Evolutionary conservation across 495 filamentous ascomycete species (phyloP).

Genomic region (Tuber melanosporum): DNA sequence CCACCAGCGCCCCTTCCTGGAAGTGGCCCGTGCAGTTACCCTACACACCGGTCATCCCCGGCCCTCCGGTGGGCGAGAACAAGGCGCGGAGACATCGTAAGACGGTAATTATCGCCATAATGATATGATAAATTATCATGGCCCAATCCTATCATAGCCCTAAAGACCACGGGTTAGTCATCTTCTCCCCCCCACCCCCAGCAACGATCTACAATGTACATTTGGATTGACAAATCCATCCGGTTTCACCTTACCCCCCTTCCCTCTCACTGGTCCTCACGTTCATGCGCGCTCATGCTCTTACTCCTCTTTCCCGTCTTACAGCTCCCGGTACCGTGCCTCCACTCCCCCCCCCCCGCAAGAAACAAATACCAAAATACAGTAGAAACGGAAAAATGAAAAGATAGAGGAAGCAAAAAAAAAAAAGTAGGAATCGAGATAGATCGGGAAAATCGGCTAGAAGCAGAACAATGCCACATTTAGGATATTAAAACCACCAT

Average conservation of each 20-base stretch:
- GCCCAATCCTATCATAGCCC: background rate
- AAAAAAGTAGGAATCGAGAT: background rate
- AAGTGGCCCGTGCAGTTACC: background rate
- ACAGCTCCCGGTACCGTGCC: background rate
- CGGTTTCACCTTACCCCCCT: background rate
- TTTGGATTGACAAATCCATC: background rate
- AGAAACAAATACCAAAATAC: background rate
- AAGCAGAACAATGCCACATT: background rate
- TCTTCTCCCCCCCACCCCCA: background rate
- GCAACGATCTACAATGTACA: background rate
- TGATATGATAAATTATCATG: background rate
- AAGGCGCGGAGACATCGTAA: background rate
- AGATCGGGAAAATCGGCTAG: background rate
- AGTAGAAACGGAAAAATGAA: background rate
- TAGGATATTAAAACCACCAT: background rate
- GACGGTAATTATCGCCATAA: background rate
- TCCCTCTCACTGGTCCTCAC: background rate
- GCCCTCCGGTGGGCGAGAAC: background rate
- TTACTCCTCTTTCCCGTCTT: background rate
- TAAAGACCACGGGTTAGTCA: background rate
- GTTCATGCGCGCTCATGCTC: background rate
- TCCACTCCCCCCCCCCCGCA: background rate
- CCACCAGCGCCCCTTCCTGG: background rate
- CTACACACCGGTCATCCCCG: background rate
- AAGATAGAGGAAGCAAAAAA: background rate